Conservation (phyloP, 73 alveolate genomes). For the Paramecium sonneborni region DNA sequence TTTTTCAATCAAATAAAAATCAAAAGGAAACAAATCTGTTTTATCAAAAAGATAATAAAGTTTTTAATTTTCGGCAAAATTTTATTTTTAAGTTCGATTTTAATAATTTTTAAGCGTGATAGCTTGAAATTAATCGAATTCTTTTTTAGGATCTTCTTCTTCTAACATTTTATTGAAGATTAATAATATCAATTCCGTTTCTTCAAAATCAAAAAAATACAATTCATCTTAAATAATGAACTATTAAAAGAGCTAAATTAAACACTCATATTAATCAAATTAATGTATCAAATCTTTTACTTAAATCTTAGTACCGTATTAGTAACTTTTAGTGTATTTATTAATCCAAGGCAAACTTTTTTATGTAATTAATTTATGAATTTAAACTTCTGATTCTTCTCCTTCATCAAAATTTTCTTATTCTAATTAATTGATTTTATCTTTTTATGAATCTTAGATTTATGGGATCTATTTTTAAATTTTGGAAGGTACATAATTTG, state of each 20-base stretch:
- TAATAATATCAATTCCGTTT: background rate
- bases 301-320: background rate
- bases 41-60: background rate
- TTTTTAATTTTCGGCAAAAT: background rate
- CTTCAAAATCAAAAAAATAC: constrained; percentile 26
- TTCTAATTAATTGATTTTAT: background rate
- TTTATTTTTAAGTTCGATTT: background rate
- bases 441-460: background rate
- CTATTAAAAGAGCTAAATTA: background rate
- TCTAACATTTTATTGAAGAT: background rate
- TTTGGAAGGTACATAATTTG: background rate
- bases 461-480: background rate
- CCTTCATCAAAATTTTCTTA: background rate
- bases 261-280: background rate
- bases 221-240: background rate
- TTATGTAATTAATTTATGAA: background rate
- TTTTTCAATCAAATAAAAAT: background rate
- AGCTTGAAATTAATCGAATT: background rate
- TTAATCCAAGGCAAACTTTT: background rate
- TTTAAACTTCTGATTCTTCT: background rate
- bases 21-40: background rate
- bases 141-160: background rate
- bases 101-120: background rate
- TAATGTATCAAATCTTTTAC: background rate
- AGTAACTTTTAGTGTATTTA: background rate